These are phyloP conservation scores for Podospora fimiseda DNA, from an alignment of 495 filamentous ascomycete species.

Conservation along the genomic window DNA sequence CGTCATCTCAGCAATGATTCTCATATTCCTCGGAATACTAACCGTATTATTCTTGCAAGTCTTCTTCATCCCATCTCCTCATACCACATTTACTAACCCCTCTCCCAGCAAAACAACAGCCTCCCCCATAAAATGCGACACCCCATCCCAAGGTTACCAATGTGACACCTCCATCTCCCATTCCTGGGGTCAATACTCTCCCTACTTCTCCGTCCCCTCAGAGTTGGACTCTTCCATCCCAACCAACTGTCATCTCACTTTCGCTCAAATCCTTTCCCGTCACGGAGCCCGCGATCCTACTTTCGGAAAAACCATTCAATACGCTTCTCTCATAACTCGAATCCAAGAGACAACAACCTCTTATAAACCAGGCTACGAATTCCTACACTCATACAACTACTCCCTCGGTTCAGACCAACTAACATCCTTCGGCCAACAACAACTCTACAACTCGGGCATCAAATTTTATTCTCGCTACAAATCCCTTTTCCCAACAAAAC, in stretches of 20 bases:
- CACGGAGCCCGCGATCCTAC: slow-evolving; percentile 85
- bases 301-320: slow-evolving; percentile 48
- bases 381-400: slow-evolving; percentile 65
- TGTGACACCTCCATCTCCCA: slow-evolving; percentile 49
- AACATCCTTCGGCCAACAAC: slow-evolving; percentile 61
- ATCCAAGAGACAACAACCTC: slow-evolving; percentile 53
- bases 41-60: slow-evolving; percentile 6
- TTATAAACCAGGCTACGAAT: slow-evolving; percentile 54
- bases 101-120: neutral
- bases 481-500: slow-evolving; percentile 48
- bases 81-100: neutral
- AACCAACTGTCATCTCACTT: slow-evolving; percentile 59
- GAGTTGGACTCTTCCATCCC: slow-evolving; percentile 53
- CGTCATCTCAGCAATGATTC: neutral
- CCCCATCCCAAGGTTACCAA: slow-evolving; percentile 55
- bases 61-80: neutral
- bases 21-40: slow-evolving; percentile 2
- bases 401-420: slow-evolving; percentile 68
- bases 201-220: slow-evolving; percentile 68
- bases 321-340: slow-evolving; percentile 48
- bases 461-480: slow-evolving; percentile 68
- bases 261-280: slow-evolving; percentile 71
- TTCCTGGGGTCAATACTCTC: slow-evolving; percentile 81
- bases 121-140: slow-evolving; percentile 44
- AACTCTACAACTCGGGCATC: slow-evolving; percentile 68